Base-by-base conservation (phyloP, 1,139 yeast genomes). In the Yamadazyma pseudoaaseri region DNA sequence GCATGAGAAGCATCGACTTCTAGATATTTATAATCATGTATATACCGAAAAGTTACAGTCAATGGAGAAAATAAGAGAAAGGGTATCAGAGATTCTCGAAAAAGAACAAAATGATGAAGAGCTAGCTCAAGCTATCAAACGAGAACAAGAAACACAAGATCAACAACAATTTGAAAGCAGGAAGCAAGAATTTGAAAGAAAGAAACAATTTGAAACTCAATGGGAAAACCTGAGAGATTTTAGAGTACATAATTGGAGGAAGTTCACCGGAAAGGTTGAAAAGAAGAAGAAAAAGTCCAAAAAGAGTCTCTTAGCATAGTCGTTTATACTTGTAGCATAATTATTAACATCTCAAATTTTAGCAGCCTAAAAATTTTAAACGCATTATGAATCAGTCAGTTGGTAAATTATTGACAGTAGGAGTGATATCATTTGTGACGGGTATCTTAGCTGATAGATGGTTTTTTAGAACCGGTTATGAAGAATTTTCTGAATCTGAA, bases 161-260 rank as follows among this genome's bases (percentile, higher is more conserved):
- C 49, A 52, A 14, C 59, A 60, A 28, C 59, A 61, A 18, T 44
- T 46, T 4, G 46, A 55, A 59, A 69, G 49, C 49, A 63, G 54
- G 45, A 65, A 52, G 37, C 54, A 60, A 47, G 71, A 70, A 42
- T 49, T 67, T 34, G 61, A 65, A 31, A 44, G 55, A 26, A 64
- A 67, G 41, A 57, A 60, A 31, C 62, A 70, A 38, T 43, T 64
- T 41, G 75, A 73, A 28, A 55, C 66, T 36, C 63, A 65, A 20
- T 82, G 90, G 90, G 89, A 81, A 47, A 76, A 73, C 35, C 70
- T 69, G 12, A 44, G 87, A 34, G 87, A 79, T 34, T 55, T 56
- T 3, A 57, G 90, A 28, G 86, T 82, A 6, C 59, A 60, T 14
- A 76, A 65, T 48, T 82, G 90, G 90, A 59, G 87, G 34, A 58